Evolutionary conservation across 202 grass and related monocot genomes (phyloP).

Genomic region (Zoysia matrella): DNA sequence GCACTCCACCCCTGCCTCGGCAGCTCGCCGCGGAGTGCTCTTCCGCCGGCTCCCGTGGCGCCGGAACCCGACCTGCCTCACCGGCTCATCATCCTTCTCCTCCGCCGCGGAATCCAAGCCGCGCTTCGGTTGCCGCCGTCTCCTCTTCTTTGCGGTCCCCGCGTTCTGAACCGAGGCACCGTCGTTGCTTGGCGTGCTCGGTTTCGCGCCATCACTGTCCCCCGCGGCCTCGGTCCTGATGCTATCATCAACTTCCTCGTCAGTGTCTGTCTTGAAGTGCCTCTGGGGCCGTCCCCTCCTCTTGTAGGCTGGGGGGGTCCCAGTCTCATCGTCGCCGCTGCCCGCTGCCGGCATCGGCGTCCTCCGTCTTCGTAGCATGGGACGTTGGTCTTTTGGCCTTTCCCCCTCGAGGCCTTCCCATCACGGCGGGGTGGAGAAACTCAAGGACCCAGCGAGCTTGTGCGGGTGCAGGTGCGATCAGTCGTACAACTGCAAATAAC

Average conservation of each 20-base stretch:
- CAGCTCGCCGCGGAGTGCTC: constrained; percentile 83
- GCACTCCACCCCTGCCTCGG: constrained; percentile 78
- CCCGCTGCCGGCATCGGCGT: too few relatives aligned
- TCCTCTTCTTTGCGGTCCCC: constrained; percentile 50
- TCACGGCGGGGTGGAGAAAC: constrained; percentile 18
- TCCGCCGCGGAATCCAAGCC: constrained; percentile 12
- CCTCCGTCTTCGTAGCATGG: constrained; percentile 34
- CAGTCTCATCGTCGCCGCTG: too few relatives aligned
- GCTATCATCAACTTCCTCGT: constrained; percentile 54
- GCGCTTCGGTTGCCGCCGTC: constrained; percentile 55
- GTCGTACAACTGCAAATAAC: constrained; percentile 38
- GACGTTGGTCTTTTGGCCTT: constrained; percentile 62
- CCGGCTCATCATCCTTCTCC: constrained; percentile 30
- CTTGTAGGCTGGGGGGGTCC: too few relatives aligned
- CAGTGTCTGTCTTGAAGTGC: constrained; percentile 37
- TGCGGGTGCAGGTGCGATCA: neutral
- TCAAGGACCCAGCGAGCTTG: neutral
- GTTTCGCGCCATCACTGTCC: constrained; percentile 30
- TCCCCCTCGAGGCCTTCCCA: constrained; percentile 76
- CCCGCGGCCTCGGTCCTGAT: constrained; percentile 40
- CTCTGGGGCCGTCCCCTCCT: too few relatives aligned
- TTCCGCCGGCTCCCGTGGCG: constrained; percentile 84
- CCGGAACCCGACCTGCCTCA: constrained; percentile 62
- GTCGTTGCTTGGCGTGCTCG: neutral
- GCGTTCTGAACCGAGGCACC: constrained; percentile 39